These are phyloP conservation scores for Paracorniculantispora psalliotae DNA, from an alignment of 2,329 filamentous ascomycete genomes.

Conservation along the genomic window DNA sequence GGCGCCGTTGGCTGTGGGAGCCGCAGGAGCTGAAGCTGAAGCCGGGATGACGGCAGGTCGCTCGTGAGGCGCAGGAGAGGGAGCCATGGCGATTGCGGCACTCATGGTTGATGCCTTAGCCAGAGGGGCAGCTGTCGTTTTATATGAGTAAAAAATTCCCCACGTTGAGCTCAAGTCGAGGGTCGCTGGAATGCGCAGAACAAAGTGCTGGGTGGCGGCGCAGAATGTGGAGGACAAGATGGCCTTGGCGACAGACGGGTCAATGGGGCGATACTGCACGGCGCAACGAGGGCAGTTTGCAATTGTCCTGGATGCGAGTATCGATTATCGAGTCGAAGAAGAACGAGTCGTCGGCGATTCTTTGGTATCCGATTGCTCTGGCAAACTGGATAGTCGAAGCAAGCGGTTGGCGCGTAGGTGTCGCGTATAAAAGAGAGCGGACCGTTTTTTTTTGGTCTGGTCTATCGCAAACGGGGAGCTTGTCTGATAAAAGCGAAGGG, in stretches of 20 bases:
- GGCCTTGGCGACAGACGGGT: background rate
- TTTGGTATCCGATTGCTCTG: background rate
- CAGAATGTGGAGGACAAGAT: background rate
- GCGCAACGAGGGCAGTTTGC: background rate
- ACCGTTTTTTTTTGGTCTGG: background rate
- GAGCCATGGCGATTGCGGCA: conserved; percentile 63
- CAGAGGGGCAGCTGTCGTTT: background rate
- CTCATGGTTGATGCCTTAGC: conserved; percentile 50
- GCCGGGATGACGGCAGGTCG: conserved; percentile 52
- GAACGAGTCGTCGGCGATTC: background rate
- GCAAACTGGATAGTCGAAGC: background rate
- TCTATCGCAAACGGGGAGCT: conserved; percentile 3
- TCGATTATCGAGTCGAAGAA: background rate
- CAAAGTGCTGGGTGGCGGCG: background rate
- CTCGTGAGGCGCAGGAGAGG: conserved; percentile 63
- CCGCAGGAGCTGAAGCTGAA: conserved; percentile 33
- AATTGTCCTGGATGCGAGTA: background rate
- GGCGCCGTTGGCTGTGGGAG: conserved; percentile 26
- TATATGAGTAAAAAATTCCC: background rate
- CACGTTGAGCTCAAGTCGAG: background rate
- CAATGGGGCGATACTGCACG: background rate
- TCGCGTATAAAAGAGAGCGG: conserved; percentile 8
- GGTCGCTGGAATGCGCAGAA: background rate
- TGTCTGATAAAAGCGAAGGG: background rate
- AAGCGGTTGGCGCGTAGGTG: background rate